These are phyloP conservation scores for Xylaria curta DNA, from an alignment of 495 filamentous ascomycete species.

Conservation along the genomic window DNA sequence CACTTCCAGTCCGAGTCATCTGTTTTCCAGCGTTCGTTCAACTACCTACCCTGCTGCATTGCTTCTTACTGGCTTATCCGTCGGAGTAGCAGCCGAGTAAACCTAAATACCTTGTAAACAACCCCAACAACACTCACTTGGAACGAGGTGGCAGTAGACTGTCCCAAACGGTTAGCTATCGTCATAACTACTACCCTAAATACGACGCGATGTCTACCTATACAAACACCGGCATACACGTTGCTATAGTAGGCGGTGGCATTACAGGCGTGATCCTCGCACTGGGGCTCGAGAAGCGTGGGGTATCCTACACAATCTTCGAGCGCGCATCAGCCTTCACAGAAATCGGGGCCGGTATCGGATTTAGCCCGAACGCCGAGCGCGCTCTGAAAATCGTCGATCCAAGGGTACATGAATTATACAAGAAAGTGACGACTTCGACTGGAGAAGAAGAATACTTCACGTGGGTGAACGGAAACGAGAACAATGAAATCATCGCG, in stretches of 20 bases:
- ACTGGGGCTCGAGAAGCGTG: slow-evolving; percentile 59
- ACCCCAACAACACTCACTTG: neutral
- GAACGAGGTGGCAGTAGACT: neutral
- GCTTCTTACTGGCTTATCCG: neutral
- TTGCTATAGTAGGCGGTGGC: slow-evolving; percentile 67
- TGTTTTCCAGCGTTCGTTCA: neutral
- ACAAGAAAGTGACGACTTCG: slow-evolving; percentile 47
- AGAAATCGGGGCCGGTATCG: slow-evolving; percentile 67
- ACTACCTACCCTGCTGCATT: neutral
- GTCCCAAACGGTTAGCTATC: neutral
- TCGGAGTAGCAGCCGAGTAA: neutral
- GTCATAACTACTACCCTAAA: neutral
- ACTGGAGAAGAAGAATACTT: slow-evolving; percentile 49
- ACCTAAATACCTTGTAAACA: neutral
- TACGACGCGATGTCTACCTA: neutral
- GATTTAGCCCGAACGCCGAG: slow-evolving; percentile 64
- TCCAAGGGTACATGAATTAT: slow-evolving; percentile 41
- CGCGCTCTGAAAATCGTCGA: slow-evolving; percentile 59
- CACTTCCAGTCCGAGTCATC: neutral
- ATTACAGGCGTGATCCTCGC: slow-evolving; percentile 66
- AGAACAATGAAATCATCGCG: slow-evolving; percentile 41
- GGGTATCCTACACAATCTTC: slow-evolving; percentile 58
- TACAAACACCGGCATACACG: slow-evolving; percentile 32
- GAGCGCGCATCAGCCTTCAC: slow-evolving; percentile 59
- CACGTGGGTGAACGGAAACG: slow-evolving; percentile 48